phyloP scores from a whole-genome alignment of 2,329 filamentous ascomycete genomes.

The Diplodia intermedia region DNA sequence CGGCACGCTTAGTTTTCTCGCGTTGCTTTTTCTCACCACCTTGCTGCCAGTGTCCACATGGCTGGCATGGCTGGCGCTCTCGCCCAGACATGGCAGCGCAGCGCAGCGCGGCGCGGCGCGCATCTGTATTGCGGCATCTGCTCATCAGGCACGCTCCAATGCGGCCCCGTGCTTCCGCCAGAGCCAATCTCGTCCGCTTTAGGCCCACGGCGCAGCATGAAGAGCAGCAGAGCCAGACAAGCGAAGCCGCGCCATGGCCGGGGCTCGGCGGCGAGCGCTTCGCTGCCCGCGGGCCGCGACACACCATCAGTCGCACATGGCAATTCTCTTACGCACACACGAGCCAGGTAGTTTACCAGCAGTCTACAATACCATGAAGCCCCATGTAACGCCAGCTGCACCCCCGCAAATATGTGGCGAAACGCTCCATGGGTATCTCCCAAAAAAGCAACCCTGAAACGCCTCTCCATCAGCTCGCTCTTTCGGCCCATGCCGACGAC shows the following conservation, averaged over 20 bases:
- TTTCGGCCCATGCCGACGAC: conserved; percentile 25
- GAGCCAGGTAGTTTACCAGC: background rate
- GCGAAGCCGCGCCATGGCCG: conserved; percentile 9
- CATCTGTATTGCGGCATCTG: conserved; percentile 15
- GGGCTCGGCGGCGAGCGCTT: background rate
- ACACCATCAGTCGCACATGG: conserved; percentile 23
- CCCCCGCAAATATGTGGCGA: conserved; percentile 26
- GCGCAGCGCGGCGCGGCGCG: background rate
- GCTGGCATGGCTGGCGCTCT: background rate
- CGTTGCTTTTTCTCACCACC: conserved; percentile 7
- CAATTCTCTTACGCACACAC: conserved; percentile 23
- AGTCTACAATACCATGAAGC: conserved; percentile 5
- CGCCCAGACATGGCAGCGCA: background rate
- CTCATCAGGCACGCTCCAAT: conserved; percentile 6
- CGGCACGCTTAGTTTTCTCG: conserved; percentile 14
- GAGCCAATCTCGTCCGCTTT: conserved; percentile 6
- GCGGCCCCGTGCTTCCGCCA: conserved; percentile 8
- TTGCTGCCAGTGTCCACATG: conserved; percentile 1
- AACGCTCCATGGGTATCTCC: conserved; percentile 31
- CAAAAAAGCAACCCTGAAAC: conserved; percentile 28
- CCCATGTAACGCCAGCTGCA: conserved; percentile 28
- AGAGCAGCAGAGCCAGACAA: conserved; percentile 14
- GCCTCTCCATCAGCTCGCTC: conserved; percentile 24
- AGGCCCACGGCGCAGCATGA: conserved; percentile 21
- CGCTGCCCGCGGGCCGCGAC: conserved; percentile 13